Evolutionary conservation across 768 basidiomycete genomes (phyloP).

Genomic region (Mrakia frigida): DNA sequence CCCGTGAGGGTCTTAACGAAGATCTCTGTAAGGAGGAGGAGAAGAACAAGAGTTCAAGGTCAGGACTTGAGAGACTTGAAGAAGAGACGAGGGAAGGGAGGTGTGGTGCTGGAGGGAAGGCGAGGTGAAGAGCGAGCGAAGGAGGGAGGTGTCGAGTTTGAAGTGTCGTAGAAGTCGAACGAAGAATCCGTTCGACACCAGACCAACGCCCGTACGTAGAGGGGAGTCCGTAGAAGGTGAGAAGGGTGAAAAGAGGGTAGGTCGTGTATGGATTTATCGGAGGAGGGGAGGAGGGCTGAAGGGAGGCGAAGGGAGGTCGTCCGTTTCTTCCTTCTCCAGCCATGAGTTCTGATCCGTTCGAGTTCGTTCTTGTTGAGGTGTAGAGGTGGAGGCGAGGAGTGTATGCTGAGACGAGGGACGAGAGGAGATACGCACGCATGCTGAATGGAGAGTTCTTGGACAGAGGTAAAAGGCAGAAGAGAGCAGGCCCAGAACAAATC

Average conservation of each 20-base stretch:
- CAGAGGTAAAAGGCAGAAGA: too few species aligned
- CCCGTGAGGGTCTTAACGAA: conserved; percentile 46
- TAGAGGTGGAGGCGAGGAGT: too few species aligned
- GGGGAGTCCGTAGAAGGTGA: neutral
- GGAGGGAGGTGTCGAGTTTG: neutral
- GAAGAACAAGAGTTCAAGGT: neutral
- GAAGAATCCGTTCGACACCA: neutral
- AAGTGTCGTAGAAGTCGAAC: neutral
- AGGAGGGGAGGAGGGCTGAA: neutral
- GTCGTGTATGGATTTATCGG: neutral
- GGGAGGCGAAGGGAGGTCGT: neutral
- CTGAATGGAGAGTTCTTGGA: too few species aligned
- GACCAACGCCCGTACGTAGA: neutral
- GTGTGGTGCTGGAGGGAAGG: neutral
- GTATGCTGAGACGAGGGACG: too few species aligned
- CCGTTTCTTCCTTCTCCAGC: too few species aligned
- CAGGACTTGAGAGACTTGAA: neutral
- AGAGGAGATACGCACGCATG: too few species aligned
- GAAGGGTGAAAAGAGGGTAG: neutral
- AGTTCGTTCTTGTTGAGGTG: neutral
- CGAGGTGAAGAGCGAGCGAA: neutral
- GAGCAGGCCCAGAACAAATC: neutral
- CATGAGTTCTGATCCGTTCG: neutral
- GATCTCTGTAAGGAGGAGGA: conserved; percentile 33
- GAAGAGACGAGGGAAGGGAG: neutral